Evolutionary conservation across 2,329 filamentous ascomycete species (phyloP), one percentile per base, ranked within the genome.

Genomic region (Calonectria honghensis): DNA sequence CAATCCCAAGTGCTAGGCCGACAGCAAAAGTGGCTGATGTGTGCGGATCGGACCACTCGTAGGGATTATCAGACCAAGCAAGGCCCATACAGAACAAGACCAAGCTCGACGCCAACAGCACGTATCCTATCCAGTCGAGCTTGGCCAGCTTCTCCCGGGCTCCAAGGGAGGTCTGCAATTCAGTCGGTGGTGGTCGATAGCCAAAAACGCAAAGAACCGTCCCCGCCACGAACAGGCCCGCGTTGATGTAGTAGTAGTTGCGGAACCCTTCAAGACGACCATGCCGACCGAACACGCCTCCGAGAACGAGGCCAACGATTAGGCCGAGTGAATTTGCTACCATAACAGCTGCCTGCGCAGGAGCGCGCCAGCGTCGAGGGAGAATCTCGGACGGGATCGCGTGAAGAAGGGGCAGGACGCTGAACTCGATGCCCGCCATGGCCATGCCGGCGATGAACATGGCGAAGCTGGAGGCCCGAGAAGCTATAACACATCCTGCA

Each of bases 61-160:
- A 87, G 1, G 86, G 85, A 73, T 86, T 87, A 68, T 85, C 77
- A 1, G 84, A 84, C 81, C 83, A 87, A 0, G 84, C 84, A 0
- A 87, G 82, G n/a, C 82, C 84, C 7, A 86, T 76, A 63, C 82
- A 85, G 75, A 86, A 85, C 11, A 87, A 81, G 2, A 86, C 83
- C 13, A 87, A 72, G 13, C 85, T 82, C 0, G 80, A 68, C 0
- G 84, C 76, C 5, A 86, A 77, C 7, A 87, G 79, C 2, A 76
- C 37, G 67, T 86, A 87, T 27, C 85, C 85, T 18, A 85, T 76
- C 85, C 85, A 86, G 77, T 87, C 85, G 2, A 87, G 80, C 29
- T 79, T 81, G 16, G 67, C 71, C 4, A 87, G 70, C 72, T 87
- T 87, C 65, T 86, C 79, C 1, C 37, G 64, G 11, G 63, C 9